Evolutionary conservation across 805 yeast genomes (phyloP).

Genomic region (Allodekkera sacchari): DNA sequence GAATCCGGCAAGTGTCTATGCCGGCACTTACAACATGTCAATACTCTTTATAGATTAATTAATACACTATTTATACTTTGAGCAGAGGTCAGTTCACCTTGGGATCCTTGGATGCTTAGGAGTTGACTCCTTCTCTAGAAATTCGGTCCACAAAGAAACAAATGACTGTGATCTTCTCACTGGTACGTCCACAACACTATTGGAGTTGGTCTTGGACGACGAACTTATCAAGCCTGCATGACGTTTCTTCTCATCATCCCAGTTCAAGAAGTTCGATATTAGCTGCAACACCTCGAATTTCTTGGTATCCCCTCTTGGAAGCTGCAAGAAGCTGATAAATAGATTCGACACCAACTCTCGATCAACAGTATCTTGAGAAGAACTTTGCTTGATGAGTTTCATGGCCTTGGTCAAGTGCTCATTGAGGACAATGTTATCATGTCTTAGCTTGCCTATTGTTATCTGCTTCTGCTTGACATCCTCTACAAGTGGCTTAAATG

Average conservation of each 20-base stretch:
- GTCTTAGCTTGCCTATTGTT: constrained; percentile 82
- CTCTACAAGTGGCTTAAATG: constrained; percentile 33
- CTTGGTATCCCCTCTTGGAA: constrained; percentile 90
- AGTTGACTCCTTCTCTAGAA: constrained; percentile 62
- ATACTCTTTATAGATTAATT: no score
- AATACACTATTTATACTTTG: no score
- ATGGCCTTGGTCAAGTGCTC: constrained; percentile 94
- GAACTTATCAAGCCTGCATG: constrained; percentile 59
- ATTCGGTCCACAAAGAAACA: constrained; percentile 74
- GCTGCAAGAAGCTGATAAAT: constrained; percentile 71
- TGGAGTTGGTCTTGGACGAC: constrained; percentile 18
- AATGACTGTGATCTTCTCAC: constrained; percentile 34
- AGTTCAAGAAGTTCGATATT: constrained; percentile 71
- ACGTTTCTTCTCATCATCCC: constrained; percentile 76
- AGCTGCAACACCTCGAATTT: constrained; percentile 87
- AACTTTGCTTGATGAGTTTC: constrained; percentile 70
- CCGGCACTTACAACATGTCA: no score
- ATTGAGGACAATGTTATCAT: constrained; percentile 86
- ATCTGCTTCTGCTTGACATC: constrained; percentile 66
- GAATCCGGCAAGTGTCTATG: no score
- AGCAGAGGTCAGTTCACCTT: no score
- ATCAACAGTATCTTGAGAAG: constrained; percentile 72
- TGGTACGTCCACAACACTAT: constrained; percentile 24
- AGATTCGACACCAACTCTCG: constrained; percentile 83
- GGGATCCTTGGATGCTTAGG: no score